These are phyloP conservation scores for Chondrus crispus DNA, from an alignment of 23 red algal genomes.

Conservation along the genomic window DNA sequence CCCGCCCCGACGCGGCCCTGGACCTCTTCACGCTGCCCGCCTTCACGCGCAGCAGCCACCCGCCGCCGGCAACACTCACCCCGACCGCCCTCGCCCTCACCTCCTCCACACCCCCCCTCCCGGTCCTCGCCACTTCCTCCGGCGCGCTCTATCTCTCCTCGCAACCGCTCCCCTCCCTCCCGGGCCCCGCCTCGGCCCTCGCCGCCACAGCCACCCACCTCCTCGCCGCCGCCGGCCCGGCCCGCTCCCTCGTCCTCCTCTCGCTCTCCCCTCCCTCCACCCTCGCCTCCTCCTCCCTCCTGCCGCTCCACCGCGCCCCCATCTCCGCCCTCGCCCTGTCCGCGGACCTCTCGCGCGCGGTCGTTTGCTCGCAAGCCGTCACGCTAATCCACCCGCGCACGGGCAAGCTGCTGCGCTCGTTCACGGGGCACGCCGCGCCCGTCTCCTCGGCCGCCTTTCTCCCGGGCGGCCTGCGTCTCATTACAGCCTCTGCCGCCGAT, in stretches of 20 bases:
- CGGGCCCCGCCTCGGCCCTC: not conserved
- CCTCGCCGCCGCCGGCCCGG: not conserved
- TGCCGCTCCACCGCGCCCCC: not conserved
- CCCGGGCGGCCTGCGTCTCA: not conserved
- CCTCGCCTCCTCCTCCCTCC: not conserved
- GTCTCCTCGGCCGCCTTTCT: not conserved
- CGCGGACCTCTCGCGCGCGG: not conserved
- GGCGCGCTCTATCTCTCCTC: slow-evolving; percentile 20
- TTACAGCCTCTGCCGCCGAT: too few species aligned
- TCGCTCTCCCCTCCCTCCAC: not conserved
- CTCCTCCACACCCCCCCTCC: slow-evolving; percentile 11
- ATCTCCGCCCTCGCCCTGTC: not conserved
- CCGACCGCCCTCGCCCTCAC: not conserved
- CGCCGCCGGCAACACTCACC: not conserved
- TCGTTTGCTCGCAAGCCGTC: not conserved
- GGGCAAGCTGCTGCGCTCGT: not conserved
- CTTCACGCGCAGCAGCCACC: not conserved
- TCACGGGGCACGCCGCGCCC: not conserved
- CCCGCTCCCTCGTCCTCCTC: not conserved
- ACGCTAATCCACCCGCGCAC: not conserved
- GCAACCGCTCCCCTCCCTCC: not conserved
- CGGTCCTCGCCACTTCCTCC: not conserved
- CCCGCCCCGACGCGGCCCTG: not conserved
- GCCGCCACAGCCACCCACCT: not conserved
- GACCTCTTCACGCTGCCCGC: not conserved